phyloP scores from a whole-genome alignment of 2,329 filamentous ascomycete genomes.

The Venturia effusa region DNA sequence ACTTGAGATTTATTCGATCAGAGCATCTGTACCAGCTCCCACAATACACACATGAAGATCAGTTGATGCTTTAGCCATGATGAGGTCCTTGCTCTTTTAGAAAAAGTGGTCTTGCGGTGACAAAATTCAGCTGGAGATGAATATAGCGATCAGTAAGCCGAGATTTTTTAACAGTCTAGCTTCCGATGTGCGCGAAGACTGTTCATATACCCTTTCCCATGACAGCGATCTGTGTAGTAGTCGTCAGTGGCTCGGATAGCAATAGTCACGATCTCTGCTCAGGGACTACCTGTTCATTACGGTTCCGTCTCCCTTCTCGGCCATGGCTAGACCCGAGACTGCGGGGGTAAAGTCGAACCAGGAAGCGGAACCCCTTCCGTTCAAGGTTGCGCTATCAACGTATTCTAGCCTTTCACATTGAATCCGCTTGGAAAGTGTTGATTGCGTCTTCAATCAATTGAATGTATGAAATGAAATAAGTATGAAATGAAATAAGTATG shows the following conservation, averaged over 20 bases:
- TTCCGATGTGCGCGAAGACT: background rate
- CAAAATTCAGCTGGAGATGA: background rate
- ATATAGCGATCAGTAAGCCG: background rate
- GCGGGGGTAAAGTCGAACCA: background rate
- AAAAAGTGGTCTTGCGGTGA: too few relatives aligned
- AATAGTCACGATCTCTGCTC: background rate
- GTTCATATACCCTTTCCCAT: background rate
- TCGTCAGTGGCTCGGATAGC: background rate
- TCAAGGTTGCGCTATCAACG: background rate
- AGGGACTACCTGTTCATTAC: background rate
- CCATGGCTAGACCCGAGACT: background rate
- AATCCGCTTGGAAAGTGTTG: too few relatives aligned
- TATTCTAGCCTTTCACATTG: background rate
- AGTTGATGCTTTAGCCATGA: background rate
- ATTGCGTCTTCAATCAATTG: too few relatives aligned
- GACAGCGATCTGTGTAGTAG: background rate
- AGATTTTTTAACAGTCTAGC: background rate
- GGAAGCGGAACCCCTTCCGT: background rate
- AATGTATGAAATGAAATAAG: too few relatives aligned
- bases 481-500: too few relatives aligned
- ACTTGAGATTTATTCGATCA: background rate
- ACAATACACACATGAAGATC: constrained; percentile 34
- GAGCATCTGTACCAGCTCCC: constrained; percentile 34
- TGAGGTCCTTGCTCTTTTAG: background rate
- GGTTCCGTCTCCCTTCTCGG: background rate